Evolutionary conservation across 371 early-diverging fungal species (phyloP).

Genomic region (Fennellomyces sp.): DNA sequence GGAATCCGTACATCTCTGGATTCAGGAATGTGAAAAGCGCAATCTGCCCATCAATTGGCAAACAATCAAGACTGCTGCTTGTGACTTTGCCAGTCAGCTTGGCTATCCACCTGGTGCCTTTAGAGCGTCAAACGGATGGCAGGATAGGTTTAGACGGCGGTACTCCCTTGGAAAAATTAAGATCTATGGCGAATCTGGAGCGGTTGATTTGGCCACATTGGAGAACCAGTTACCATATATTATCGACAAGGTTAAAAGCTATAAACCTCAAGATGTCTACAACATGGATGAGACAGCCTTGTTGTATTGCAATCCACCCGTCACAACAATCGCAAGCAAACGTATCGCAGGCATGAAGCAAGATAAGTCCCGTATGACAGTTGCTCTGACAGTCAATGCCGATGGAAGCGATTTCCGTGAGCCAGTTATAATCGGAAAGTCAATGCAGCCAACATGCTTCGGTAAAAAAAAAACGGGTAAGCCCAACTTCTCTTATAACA

Average conservation of each 20-base stretch:
- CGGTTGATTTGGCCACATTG: background rate
- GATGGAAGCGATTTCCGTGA: slow-evolving; percentile 4
- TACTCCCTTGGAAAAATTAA: background rate
- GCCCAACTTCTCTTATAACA: background rate
- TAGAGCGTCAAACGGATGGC: background rate
- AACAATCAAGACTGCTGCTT: background rate
- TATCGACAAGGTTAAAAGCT: background rate
- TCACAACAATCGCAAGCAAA: background rate
- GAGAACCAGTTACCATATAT: background rate
- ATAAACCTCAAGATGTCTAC: slow-evolving; percentile 1
- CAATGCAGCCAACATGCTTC: background rate
- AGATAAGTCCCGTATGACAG: slow-evolving; percentile 8
- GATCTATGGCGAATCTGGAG: background rate
- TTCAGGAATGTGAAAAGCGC: background rate
- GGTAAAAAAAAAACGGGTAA: slow-evolving; percentile 2
- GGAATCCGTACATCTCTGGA: background rate
- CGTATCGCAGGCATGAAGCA: slow-evolving; percentile 5
- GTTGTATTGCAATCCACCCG: background rate
- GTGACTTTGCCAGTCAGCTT: background rate
- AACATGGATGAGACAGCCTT: slow-evolving; percentile 12
- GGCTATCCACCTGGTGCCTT: background rate
- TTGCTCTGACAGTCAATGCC: slow-evolving; percentile 10
- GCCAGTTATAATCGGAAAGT: slow-evolving; percentile 5
- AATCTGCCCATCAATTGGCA: background rate
- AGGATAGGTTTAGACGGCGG: background rate